These are phyloP conservation scores for Paramecium bursaria DNA, from an alignment of 73 alveolate genomes.

Conservation along the genomic window DNA sequence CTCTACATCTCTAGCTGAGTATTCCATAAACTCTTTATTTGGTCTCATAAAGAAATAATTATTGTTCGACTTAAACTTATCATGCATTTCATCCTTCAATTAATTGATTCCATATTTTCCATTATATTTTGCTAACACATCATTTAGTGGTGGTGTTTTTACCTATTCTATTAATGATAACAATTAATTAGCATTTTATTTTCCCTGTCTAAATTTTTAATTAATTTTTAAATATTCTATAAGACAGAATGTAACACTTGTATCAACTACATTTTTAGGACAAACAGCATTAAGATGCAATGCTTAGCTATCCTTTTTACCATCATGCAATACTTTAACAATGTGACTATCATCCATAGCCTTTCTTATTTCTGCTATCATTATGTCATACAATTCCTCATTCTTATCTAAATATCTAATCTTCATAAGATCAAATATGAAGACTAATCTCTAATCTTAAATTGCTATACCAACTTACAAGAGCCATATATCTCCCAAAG, in stretches of 20 bases:
- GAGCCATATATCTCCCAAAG: slow-evolving; percentile 29
- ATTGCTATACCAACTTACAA: slow-evolving; percentile 2
- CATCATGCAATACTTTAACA: slow-evolving; percentile 45
- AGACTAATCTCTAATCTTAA: not conserved
- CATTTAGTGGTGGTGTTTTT: slow-evolving; percentile 31
- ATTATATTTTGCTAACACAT: slow-evolving; percentile 24
- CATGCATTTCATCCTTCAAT: slow-evolving; percentile 32
- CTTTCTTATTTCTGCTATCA: not conserved
- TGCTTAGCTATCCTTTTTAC: slow-evolving; percentile 47
- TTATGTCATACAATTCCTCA: slow-evolving; percentile 1
- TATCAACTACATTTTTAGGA: slow-evolving; percentile 42
- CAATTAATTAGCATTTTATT: not conserved
- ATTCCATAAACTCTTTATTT: slow-evolving; percentile 21
- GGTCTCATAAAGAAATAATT: slow-evolving; percentile 42
- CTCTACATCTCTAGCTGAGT: slow-evolving; percentile 45
- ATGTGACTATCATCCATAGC: slow-evolving; percentile 2
- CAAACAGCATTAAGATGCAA: not conserved
- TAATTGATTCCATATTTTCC: slow-evolving; percentile 25
- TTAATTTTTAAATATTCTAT: slow-evolving; percentile 20
- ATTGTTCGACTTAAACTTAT: not conserved
- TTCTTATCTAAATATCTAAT: not conserved
- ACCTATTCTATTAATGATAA: not conserved
- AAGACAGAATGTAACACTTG: slow-evolving; percentile 30
- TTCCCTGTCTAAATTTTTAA: not conserved
- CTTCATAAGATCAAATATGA: slow-evolving; percentile 39